A percentile compares a stretch with the other conserved stretches of the same genome.
Evolutionary conservation across 2,329 filamentous ascomycete species (phyloP).

Genomic region (Fusarium irregulare): DNA sequence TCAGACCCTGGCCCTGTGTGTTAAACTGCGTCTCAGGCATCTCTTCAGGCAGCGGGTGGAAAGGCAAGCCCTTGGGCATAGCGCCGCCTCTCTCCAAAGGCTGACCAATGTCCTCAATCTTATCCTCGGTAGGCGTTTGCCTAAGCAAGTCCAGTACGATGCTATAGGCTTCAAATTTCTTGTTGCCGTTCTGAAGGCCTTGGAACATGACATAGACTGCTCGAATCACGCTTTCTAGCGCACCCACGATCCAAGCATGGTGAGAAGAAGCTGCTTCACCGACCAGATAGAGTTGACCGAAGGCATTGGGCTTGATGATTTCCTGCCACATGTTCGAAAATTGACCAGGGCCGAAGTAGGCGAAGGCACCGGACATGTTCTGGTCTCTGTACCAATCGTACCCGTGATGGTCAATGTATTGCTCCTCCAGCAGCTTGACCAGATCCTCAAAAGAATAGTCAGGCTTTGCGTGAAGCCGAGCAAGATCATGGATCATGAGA

Average conservation of each 20-base stretch:
- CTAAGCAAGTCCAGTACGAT: not conserved
- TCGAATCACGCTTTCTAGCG: constrained; percentile 36
- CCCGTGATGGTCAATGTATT: constrained; percentile 31
- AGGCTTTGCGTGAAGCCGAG: not conserved
- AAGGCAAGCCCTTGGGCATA: not conserved
- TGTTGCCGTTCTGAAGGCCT: not conserved
- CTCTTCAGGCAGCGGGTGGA: not conserved
- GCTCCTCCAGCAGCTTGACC: not conserved
- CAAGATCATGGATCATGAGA: not conserved
- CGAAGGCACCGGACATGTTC: constrained; percentile 41
- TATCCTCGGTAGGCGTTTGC: not conserved
- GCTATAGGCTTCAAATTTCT: not conserved
- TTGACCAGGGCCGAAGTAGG: constrained; percentile 35
- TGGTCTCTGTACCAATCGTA: constrained; percentile 40
- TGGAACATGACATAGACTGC: constrained; percentile 30
- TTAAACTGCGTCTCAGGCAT: not conserved
- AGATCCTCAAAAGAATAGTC: not conserved
- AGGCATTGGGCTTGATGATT: constrained; percentile 40
- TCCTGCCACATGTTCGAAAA: constrained; percentile 43
- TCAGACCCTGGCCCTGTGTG: not conserved
- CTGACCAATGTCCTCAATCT: not conserved
- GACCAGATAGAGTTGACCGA: constrained; percentile 35
- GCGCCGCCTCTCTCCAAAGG: not conserved
- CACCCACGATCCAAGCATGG: constrained; percentile 40
- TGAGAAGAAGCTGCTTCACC: constrained; percentile 38